Percentiles rank a stretch among this genome's conserved stretches.
Evolutionary conservation across 495 filamentous ascomycete genomes (phyloP).

Genomic region (Bathelium albidoporum): DNA sequence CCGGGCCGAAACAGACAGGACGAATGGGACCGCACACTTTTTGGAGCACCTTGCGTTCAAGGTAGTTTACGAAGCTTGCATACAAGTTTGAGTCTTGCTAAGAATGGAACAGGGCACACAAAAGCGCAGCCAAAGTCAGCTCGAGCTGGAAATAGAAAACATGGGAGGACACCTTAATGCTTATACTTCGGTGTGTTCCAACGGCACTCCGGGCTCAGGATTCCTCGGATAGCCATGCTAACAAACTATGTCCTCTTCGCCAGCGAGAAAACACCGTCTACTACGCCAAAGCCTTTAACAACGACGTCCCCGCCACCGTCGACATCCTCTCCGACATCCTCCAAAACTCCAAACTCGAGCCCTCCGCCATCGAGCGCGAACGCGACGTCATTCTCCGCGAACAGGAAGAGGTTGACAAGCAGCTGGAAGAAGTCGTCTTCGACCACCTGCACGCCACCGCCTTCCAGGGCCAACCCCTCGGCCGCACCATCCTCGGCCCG

Average conservation of each 20-base stretch:
- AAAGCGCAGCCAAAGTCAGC: conserved; percentile 85
- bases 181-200: conserved; percentile 83
- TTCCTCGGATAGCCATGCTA: not conserved
- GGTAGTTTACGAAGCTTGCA: conserved; percentile 38
- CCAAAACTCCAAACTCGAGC: conserved; percentile 95
- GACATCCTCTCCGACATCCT: conserved; percentile 98
- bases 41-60: conserved; percentile 99
- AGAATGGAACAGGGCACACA: conserved; percentile 62
- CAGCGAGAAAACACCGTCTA: conserved; percentile 99
- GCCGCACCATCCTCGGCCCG: conserved; percentile 94
- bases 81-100: not conserved
- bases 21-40: conserved; percentile 98
- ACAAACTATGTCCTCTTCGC: conserved; percentile 30
- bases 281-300: conserved; percentile 98
- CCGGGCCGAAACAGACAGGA: conserved; percentile 94
- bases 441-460: conserved; percentile 98
- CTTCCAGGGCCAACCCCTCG: conserved; percentile 89
- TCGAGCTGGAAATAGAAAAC: conserved; percentile 99
- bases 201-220: not conserved
- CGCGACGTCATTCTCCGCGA: conserved; percentile 96
- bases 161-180: conserved; percentile 99
- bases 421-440: conserved; percentile 98
- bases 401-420: conserved; percentile 99
- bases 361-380: conserved; percentile 86
- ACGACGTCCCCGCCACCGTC: conserved; percentile 88